phyloP scores from a whole-genome alignment of 1,139 yeast species.

The Protomyces gravidus region DNA sequence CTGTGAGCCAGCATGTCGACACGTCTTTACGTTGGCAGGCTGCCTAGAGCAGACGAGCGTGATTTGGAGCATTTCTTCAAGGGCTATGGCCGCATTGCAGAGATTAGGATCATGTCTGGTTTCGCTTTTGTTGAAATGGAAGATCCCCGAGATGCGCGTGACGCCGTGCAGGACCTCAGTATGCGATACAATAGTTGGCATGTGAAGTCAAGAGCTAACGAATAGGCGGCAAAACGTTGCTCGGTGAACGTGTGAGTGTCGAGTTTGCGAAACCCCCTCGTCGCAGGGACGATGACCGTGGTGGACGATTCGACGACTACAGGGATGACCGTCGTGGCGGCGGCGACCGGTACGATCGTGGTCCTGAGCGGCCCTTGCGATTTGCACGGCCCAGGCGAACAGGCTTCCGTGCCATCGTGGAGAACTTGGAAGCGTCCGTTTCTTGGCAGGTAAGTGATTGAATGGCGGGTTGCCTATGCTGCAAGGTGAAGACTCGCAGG shows the following conservation, averaged over 20 bases:
- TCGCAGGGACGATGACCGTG: slow-evolving; percentile 32
- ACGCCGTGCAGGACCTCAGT: slow-evolving; percentile 34
- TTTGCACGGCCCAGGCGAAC: slow-evolving; percentile 36
- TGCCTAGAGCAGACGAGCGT: slow-evolving; percentile 17
- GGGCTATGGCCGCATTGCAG: slow-evolving; percentile 35
- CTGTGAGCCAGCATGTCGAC: neutral
- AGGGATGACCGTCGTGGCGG: slow-evolving; percentile 27
- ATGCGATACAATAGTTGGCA: slow-evolving; percentile 30
- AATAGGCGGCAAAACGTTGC: slow-evolving; percentile 39
- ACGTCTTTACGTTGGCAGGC: slow-evolving; percentile 2
- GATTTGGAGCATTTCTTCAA: slow-evolving; percentile 30
- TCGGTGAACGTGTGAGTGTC: slow-evolving; percentile 36
- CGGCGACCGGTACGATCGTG: slow-evolving; percentile 33
- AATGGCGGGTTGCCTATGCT: too few relatives aligned
- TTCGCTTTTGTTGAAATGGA: slow-evolving; percentile 35
- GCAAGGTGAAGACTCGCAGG: neutral
- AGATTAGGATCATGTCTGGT: slow-evolving; percentile 36
- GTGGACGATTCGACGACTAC: neutral
- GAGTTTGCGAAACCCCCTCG: slow-evolving; percentile 41
- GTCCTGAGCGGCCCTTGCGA: slow-evolving; percentile 30
- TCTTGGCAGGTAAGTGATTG: slow-evolving; percentile 39
- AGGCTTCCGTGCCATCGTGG: slow-evolving; percentile 36
- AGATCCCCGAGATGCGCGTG: slow-evolving; percentile 37
- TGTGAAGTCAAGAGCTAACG: slow-evolving; percentile 19
- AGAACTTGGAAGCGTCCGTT: slow-evolving; percentile 36